Evolutionary conservation across 2,329 filamentous ascomycete genomes (phyloP).

Genomic region (Fusarium verrucosum): DNA sequence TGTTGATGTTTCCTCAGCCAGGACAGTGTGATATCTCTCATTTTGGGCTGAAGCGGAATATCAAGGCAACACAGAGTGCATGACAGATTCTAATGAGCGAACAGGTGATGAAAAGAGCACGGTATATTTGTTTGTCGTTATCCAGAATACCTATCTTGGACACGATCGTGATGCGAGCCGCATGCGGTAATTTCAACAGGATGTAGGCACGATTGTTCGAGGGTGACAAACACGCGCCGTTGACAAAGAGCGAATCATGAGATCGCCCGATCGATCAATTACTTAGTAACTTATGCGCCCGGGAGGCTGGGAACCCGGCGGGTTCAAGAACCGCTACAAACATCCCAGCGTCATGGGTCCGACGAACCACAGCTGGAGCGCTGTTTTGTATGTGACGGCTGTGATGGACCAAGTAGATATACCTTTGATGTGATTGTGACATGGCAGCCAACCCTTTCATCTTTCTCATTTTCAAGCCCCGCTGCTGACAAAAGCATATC

Average conservation of each 20-base stretch:
- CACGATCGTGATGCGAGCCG: slow-evolving; percentile 9
- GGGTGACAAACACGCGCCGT: slow-evolving; percentile 12
- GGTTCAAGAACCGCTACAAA: slow-evolving; percentile 30
- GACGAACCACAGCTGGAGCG: slow-evolving; percentile 2
- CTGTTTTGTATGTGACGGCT: slow-evolving; percentile 9
- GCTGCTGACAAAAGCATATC: slow-evolving; percentile 34
- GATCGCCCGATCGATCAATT: slow-evolving; percentile 37
- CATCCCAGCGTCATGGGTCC: slow-evolving; percentile 33
- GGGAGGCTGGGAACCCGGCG: slow-evolving; percentile 24
- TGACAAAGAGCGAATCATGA: slow-evolving; percentile 24
- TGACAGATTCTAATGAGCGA: not conserved
- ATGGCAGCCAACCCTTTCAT: slow-evolving; percentile 6
- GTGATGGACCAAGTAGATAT: slow-evolving; percentile 21
- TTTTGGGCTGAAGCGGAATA: not conserved
- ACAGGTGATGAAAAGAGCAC: not conserved
- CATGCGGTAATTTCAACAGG: slow-evolving; percentile 13
- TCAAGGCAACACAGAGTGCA: not conserved
- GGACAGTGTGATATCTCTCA: not conserved
- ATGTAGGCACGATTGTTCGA: slow-evolving; percentile 1
- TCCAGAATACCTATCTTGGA: not conserved
- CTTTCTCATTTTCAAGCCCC: slow-evolving; percentile 11
- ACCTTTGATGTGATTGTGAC: slow-evolving; percentile 22
- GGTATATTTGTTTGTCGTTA: not conserved
- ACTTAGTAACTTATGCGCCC: slow-evolving; percentile 15
- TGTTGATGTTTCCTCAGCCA: not conserved